These are phyloP conservation scores for Talaromyces proteolyticus DNA, from an alignment of 495 filamentous ascomycete genomes.

Conservation along the genomic window DNA sequence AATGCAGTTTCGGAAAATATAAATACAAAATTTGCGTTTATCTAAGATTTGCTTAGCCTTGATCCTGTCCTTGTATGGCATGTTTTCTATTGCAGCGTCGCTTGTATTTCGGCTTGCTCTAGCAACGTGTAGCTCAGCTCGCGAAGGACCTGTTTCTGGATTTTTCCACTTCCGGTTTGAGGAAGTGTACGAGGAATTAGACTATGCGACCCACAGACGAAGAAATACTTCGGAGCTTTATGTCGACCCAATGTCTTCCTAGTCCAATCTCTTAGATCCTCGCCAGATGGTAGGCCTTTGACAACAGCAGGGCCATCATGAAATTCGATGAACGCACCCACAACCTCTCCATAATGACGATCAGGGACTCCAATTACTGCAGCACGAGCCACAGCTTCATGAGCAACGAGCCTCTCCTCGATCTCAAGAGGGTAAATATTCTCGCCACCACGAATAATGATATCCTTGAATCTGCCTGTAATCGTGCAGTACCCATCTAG, in stretches of 20 bases:
- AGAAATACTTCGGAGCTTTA: slow-evolving; percentile 61
- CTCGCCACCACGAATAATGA: slow-evolving; percentile 72
- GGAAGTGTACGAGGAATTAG: slow-evolving; percentile 45
- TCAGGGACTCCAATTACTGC: slow-evolving; percentile 60
- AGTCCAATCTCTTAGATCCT: slow-evolving; percentile 54
- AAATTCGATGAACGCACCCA: slow-evolving; percentile 51
- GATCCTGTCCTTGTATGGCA: too few relatives aligned
- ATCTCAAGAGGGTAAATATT: slow-evolving; percentile 76
- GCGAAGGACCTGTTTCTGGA: slow-evolving; percentile 62
- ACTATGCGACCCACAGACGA: slow-evolving; percentile 59
- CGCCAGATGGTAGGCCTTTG: slow-evolving; percentile 25
- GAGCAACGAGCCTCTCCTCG: slow-evolving; percentile 56
- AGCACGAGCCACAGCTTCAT: slow-evolving; percentile 48
- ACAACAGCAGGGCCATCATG: slow-evolving; percentile 12
- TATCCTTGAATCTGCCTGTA: slow-evolving; percentile 59
- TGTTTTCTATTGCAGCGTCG: too few relatives aligned
- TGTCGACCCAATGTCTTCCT: slow-evolving; percentile 56
- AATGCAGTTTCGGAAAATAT: too few relatives aligned
- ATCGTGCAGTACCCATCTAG: slow-evolving; percentile 38
- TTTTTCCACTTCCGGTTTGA: slow-evolving; percentile 66
- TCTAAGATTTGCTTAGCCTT: too few relatives aligned
- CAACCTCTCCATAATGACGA: slow-evolving; percentile 60
- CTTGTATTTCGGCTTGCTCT: too few relatives aligned
- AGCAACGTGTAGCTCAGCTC: slow-evolving; percentile 31
- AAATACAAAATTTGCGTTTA: too few relatives aligned